A percentile compares a stretch with the other conserved stretches of the same genome.
These are phyloP conservation scores for Claviceps purpurea DNA, from an alignment of 2,329 filamentous ascomycete genomes.

Conservation along the genomic window DNA sequence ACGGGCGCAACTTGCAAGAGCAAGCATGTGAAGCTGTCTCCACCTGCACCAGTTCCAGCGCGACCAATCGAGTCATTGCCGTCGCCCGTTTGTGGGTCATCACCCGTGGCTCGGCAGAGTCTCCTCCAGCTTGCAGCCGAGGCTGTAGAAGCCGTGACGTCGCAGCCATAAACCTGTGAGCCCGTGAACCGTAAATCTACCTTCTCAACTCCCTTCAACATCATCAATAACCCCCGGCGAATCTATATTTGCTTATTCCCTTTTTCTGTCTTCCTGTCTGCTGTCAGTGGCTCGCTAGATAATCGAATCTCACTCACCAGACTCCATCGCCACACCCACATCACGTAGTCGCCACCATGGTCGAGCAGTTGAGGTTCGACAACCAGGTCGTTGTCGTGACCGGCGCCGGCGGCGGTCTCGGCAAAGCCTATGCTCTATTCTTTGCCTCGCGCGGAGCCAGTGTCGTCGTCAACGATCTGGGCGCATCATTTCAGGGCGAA, in stretches of 20 bases:
- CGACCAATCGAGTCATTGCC: too few species aligned
- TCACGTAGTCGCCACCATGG: slow-evolving; percentile 34
- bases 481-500: slow-evolving; percentile 86
- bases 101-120: too few species aligned
- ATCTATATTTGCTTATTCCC: background rate
- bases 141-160: too few species aligned
- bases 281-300: background rate
- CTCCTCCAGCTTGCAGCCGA: too few species aligned
- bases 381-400: slow-evolving; percentile 75
- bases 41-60: too few species aligned
- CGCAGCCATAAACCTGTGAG: too few species aligned
- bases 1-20: too few species aligned
- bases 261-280: slow-evolving; percentile 4
- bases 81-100: too few species aligned
- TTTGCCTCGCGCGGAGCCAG: slow-evolving; percentile 85
- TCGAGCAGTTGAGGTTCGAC: slow-evolving; percentile 62
- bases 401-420: slow-evolving; percentile 66
- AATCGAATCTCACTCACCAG: background rate
- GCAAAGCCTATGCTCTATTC: slow-evolving; percentile 75
- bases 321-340: slow-evolving; percentile 3
- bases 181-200: too few species aligned
- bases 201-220: background rate
- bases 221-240: background rate
- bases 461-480: slow-evolving; percentile 93
- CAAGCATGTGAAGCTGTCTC: too few species aligned